Evolutionary conservation across 805 yeast genomes (phyloP).

Genomic region (Candida ulmi): DNA sequence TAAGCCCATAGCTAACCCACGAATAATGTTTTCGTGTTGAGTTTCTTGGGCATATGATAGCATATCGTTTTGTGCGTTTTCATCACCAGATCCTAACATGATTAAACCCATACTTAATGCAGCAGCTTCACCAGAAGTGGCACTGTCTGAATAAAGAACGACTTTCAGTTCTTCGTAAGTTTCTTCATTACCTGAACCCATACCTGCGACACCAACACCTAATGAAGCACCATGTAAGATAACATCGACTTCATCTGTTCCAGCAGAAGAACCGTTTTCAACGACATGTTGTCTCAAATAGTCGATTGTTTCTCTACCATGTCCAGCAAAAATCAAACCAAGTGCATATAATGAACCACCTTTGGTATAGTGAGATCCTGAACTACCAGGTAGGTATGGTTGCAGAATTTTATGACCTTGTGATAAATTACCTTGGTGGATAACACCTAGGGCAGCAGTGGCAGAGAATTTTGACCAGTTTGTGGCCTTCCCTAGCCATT

Average conservation of each 20-base stretch:
- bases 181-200: constrained; percentile 76
- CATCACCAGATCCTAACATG: constrained; percentile 86
- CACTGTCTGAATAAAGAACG: constrained; percentile 84
- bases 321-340: constrained; percentile 94
- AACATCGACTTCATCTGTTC: constrained; percentile 69
- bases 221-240: constrained; percentile 92
- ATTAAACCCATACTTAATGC: constrained; percentile 94
- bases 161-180: constrained; percentile 79
- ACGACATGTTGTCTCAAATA: constrained; percentile 69
- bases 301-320: constrained; percentile 81
- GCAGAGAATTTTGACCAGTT: constrained; percentile 98
- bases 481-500: constrained; percentile 96
- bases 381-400: constrained; percentile 83
- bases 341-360: constrained; percentile 94
- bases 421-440: constrained; percentile 89
- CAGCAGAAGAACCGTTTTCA: constrained; percentile 56
- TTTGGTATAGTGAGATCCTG: constrained; percentile 81
- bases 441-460: constrained; percentile 96
- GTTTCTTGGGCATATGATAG: constrained; percentile 89
- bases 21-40: constrained; percentile 89
- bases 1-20: constrained; percentile 88
- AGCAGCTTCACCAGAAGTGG: constrained; percentile 93
- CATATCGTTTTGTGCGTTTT: constrained; percentile 70
- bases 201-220: constrained; percentile 94
- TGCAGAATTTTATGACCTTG: constrained; percentile 83